Percentiles rank a stretch among this genome's conserved stretches.
phyloP scores from a whole-genome alignment of 1,139 yeast genomes.

The Geotrichum candidum region DNA sequence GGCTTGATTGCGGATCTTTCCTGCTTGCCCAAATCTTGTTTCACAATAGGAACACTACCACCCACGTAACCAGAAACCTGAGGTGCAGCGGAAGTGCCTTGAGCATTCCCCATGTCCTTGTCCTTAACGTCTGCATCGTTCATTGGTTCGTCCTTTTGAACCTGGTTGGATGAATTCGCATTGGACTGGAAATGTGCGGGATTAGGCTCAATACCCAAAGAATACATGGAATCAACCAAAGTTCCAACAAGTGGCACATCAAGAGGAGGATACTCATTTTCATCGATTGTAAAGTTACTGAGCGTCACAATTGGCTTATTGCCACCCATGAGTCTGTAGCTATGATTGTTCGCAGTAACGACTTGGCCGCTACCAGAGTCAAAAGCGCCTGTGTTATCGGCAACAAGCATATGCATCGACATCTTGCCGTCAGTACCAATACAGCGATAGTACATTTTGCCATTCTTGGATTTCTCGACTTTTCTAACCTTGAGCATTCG shows the following conservation, averaged over 20 bases:
- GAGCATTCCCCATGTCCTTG: background rate
- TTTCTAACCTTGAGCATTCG: background rate
- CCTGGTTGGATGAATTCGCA: background rate
- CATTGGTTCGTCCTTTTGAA: background rate
- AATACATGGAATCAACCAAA: background rate
- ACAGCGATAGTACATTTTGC: background rate
- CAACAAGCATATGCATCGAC: slow-evolving; percentile 1
- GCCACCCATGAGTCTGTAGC: background rate
- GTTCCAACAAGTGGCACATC: background rate
- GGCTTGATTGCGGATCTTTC: background rate
- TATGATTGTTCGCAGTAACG: background rate
- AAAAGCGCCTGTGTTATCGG: background rate
- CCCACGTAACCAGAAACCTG: background rate
- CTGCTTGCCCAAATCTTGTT: slow-evolving; percentile 10
- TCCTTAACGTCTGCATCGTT: background rate
- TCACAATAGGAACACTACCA: slow-evolving; percentile 12
- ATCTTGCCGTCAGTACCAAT: slow-evolving; percentile 10
- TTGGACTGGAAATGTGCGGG: background rate
- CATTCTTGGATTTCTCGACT: background rate
- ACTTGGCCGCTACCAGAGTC: background rate
- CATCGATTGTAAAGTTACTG: background rate
- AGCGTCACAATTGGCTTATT: background rate
- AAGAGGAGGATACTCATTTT: slow-evolving; percentile 3
- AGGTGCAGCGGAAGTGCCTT: background rate
- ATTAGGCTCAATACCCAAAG: background rate